Conservation (phyloP, 148 eudicot genomes). For the Drosera capensis region DNA sequence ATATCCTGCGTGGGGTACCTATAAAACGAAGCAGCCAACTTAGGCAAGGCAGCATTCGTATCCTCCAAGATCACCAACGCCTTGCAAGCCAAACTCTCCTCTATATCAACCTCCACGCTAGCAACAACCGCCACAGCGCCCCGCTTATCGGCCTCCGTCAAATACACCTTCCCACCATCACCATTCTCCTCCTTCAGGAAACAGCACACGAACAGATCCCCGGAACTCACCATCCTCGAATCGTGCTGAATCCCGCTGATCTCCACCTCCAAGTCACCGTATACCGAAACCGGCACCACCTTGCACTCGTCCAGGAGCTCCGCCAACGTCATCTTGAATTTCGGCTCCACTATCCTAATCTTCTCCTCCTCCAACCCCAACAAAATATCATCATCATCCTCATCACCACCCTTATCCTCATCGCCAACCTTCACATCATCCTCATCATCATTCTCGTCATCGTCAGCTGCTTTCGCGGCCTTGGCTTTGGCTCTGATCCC, state of each 20-base stretch:
- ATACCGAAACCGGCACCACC: conserved; percentile 80
- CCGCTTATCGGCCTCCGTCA: conserved; percentile 86
- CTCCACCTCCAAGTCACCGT: conserved; percentile 75
- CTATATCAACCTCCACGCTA: conserved; percentile 85
- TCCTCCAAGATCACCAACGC: conserved; percentile 93
- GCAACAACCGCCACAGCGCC: conserved; percentile 97
- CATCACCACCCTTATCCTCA: conserved; percentile 15
- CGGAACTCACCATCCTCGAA: conserved; percentile 65
- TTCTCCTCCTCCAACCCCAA: conserved; percentile 29
- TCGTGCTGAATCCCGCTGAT: conserved; percentile 85
- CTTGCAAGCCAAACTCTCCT: conserved; percentile 79
- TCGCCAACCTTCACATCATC: conserved; percentile 24
- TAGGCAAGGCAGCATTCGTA: conserved; percentile 51
- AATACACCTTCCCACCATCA: conserved; percentile 66
- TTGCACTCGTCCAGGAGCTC: conserved; percentile 89
- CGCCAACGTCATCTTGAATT: conserved; percentile 74
- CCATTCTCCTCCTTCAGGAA: conserved; percentile 59
- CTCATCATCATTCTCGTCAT: conserved; percentile 5
- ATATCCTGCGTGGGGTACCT: conserved; percentile 60
- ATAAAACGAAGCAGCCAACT: conserved; percentile 71
- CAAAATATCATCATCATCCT: conserved; percentile 55
- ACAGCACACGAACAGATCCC: conserved; percentile 95
- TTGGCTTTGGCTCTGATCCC: conserved; percentile 30
- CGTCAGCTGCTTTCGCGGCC: conserved; percentile 16
- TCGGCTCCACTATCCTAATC: conserved; percentile 70